phyloP scores from a whole-genome alignment of 2,329 filamentous ascomycete species.

The Aspergillus pseudoviridinutans region DNA sequence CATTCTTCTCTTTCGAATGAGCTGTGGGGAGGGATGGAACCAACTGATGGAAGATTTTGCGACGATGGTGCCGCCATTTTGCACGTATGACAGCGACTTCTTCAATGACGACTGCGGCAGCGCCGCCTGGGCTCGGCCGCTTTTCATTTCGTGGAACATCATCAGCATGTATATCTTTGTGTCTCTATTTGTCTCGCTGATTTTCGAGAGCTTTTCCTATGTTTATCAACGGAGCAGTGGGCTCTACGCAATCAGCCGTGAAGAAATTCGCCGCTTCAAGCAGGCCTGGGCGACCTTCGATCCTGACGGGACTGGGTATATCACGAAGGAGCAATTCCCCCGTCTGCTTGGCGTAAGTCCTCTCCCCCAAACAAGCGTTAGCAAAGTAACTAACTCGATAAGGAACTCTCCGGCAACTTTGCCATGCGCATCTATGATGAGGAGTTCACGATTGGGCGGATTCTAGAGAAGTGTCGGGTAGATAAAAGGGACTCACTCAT shows the following conservation, averaged over 20 bases:
- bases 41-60: slow-evolving; percentile 95
- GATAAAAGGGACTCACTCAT: slow-evolving; percentile 47
- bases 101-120: slow-evolving; percentile 92
- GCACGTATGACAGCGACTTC: slow-evolving; percentile 68
- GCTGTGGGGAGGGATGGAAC: slow-evolving; percentile 95
- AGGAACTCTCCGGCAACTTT: slow-evolving; percentile 88
- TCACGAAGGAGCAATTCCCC: slow-evolving; percentile 84
- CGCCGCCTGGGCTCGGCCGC: slow-evolving; percentile 75
- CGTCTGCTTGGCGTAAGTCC: slow-evolving; percentile 68
- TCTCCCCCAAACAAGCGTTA: slow-evolving; percentile 1
- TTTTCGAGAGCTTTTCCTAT: slow-evolving; percentile 99
- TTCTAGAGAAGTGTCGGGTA: slow-evolving; percentile 77
- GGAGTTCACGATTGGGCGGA: slow-evolving; percentile 79
- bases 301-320: slow-evolving; percentile 85
- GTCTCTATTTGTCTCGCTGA: slow-evolving; percentile 95
- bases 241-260: slow-evolving; percentile 82
- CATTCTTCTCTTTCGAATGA: slow-evolving; percentile 88
- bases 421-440: slow-evolving; percentile 95
- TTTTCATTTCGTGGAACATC: slow-evolving; percentile 98
- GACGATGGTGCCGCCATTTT: slow-evolving; percentile 71
- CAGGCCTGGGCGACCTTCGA: slow-evolving; percentile 97
- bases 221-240: slow-evolving; percentile 96
- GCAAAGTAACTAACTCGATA: slow-evolving; percentile 3
- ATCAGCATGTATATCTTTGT: slow-evolving; percentile 99
- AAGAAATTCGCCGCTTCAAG: slow-evolving; percentile 95